Base-by-base conservation (phyloP, 768 basidiomycete genomes). In the Mycena rosella region DNA sequence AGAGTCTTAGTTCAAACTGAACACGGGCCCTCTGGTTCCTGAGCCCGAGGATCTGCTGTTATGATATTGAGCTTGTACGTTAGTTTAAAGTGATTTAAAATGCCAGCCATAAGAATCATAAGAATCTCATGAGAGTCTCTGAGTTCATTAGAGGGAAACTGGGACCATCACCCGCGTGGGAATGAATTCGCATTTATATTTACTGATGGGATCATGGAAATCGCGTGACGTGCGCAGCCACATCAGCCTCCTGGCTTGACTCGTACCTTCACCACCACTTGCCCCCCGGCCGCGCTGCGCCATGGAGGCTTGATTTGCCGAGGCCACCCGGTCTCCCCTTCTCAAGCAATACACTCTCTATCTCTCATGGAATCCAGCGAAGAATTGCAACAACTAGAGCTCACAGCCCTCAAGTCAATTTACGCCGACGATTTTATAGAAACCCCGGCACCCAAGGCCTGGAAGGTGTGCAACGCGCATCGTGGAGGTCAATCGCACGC, bases 231-330 rank as follows among this genome's bases (percentile, higher is more conserved):
- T n/a, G 32, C 32, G 13, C 42, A 44, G 42, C 42, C 42, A 44
- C 42, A 38, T 38, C 9, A 38, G 15, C 8, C 81, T n/a, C 42
- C 42, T 44, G 18, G 20, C 13, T 20, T 44, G 42, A 44, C 45
- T 47, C 42, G 40, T 55, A 54, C 32, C 42, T 17, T 7, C 49
- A 38, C 26, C 60, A 61, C 26, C 40, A 29, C 26, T 22, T 22
- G 3, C 36, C 30, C 44, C 51, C 42, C 17, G 51, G 51, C 47
- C 6, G 60, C 67, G 61, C 60, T 58, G 63, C 78, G 73, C 79
- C 82, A 92, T 92, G 91, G 82, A 84, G 78, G 87, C 88, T 89
- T 93, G 91, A 93, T 89, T 80, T 84, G 85, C 88, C 78, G 88
- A 87, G 91, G 89, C 87, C 77, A 76, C 78, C 82, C 88, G 83